These are phyloP conservation scores for Logfia minima DNA, from an alignment of 129 eudicot genomes.

Conservation along the genomic window DNA sequence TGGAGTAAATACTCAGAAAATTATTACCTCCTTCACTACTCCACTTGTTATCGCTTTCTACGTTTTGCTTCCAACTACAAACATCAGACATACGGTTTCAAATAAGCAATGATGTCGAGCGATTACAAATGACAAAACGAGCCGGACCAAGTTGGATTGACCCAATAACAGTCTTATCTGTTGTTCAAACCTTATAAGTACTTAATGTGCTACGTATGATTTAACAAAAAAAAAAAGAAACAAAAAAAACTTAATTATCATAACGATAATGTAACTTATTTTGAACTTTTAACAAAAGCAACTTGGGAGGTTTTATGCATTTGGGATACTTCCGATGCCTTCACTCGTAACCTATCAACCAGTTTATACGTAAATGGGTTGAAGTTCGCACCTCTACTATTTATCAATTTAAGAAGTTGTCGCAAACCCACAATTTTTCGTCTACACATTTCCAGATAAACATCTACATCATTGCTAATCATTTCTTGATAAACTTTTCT, in stretches of 20 bases:
- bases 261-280: no score
- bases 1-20: slow-evolving; percentile 25
- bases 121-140: not conserved
- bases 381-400: not conserved
- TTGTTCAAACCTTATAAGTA: not conserved
- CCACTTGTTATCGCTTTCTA: slow-evolving; percentile 28
- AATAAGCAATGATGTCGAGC: not conserved
- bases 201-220: not conserved
- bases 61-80: slow-evolving; percentile 32
- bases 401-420: not conserved
- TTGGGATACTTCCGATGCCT: not conserved
- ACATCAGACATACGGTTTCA: not conserved
- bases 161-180: not conserved
- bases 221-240: no score
- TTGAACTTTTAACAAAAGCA: not conserved
- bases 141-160: not conserved
- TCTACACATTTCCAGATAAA: not conserved
- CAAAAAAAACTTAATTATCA: not conserved
- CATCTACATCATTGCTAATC: not conserved
- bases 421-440: no score
- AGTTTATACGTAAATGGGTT: not conserved
- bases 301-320: not conserved
- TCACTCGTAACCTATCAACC: not conserved
- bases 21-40: slow-evolving; percentile 20
- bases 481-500: no score